Evolutionary conservation across 768 basidiomycete species (phyloP).

Genomic region (Cystobasidium ongulense): DNA sequence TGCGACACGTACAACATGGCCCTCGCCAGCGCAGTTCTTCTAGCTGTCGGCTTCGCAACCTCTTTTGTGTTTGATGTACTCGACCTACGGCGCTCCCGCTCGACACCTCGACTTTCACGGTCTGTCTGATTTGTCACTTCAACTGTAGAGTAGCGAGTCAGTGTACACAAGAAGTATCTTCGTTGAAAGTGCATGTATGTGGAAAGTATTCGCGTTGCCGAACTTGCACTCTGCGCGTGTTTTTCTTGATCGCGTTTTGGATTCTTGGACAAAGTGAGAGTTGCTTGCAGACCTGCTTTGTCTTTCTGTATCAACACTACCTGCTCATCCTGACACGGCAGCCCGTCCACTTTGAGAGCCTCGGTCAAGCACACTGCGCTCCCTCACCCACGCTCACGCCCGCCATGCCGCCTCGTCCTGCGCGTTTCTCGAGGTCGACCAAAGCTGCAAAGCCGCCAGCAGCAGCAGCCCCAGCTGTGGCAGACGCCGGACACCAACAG

Average conservation of each 20-base stretch:
- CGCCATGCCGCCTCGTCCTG: background rate
- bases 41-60: slow-evolving; percentile 11
- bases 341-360: too few species aligned
- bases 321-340: too few species aligned
- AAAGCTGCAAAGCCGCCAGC: slow-evolving; percentile 15
- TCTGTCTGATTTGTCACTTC: background rate
- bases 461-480: background rate
- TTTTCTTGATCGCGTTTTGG: background rate
- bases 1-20: slow-evolving; percentile 27
- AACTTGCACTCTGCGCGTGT: slow-evolving; percentile 6
- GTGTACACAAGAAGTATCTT: too few species aligned
- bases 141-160: too few species aligned
- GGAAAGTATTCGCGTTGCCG: background rate
- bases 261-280: too few species aligned
- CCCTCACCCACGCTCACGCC: too few species aligned
- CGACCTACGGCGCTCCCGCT: slow-evolving; percentile 13
- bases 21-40: slow-evolving; percentile 6
- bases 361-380: too few species aligned
- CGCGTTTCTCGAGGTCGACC: slow-evolving; percentile 21
- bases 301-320: too few species aligned
- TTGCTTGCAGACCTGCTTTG: too few species aligned
- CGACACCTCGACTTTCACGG: slow-evolving; percentile 11
- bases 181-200: too few species aligned
- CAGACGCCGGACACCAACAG: too few species aligned
- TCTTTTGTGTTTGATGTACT: background rate